Percentiles rank a stretch among this genome's conserved stretches.
Evolutionary conservation across 805 yeast species (phyloP).

Genomic region (Spathaspora gorwiae): DNA sequence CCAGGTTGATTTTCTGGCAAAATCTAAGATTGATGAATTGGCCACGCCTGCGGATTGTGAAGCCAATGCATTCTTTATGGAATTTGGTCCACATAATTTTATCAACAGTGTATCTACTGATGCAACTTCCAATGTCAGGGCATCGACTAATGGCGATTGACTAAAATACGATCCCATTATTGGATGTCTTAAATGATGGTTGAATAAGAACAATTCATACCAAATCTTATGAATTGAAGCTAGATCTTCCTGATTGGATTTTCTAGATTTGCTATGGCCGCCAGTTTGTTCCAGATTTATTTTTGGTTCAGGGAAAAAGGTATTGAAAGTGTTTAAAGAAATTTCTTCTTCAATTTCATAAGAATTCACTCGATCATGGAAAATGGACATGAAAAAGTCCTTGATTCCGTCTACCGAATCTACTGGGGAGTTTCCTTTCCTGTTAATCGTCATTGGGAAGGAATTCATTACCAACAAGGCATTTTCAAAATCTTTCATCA

Average conservation of each 20-base stretch:
- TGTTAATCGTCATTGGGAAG: constrained; percentile 58
- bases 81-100: constrained; percentile 18
- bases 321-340: constrained; percentile 21
- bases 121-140: constrained; percentile 29
- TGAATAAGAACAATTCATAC: constrained; percentile 25
- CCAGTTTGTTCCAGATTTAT: not conserved
- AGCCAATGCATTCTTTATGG: constrained; percentile 23
- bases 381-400: constrained; percentile 22
- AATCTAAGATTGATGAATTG: constrained; percentile 27
- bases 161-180: constrained; percentile 29
- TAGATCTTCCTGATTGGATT: not conserved
- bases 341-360: constrained; percentile 20
- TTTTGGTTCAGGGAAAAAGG: constrained; percentile 26
- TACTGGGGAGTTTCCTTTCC: not conserved
- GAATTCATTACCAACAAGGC: constrained; percentile 71
- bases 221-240: constrained; percentile 32
- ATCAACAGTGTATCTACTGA: constrained; percentile 30
- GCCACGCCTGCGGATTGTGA: constrained; percentile 28
- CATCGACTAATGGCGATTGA: constrained; percentile 31
- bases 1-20: constrained; percentile 34
- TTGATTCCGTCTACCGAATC: constrained; percentile 19
- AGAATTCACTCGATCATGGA: constrained; percentile 11
- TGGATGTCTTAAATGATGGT: constrained; percentile 32
- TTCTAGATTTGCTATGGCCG: not conserved
- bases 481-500: constrained; percentile 47